Evolutionary conservation across 2,329 filamentous ascomycete species (phyloP).

Genomic region (Cyanodermella asteris): DNA sequence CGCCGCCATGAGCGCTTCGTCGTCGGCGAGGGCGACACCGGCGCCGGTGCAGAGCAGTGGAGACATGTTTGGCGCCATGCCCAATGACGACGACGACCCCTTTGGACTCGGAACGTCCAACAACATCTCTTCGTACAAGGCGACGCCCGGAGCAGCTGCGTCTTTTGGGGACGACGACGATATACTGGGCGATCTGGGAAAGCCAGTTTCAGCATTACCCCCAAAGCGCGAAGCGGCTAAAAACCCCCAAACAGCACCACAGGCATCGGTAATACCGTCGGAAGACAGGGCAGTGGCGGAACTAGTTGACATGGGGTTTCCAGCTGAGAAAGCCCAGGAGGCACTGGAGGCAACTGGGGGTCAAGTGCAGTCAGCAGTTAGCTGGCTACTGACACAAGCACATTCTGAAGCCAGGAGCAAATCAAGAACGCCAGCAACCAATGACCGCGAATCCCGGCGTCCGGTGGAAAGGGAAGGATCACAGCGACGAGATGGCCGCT

Average conservation of each 20-base stretch:
- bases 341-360: constrained; percentile 61
- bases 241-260: constrained; percentile 8
- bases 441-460: constrained; percentile 16
- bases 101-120: constrained; percentile 48
- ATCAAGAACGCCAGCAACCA: constrained; percentile 15
- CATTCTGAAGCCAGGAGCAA: constrained; percentile 66
- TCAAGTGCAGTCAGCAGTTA: constrained; percentile 69
- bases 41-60: constrained; percentile 8
- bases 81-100: constrained; percentile 56
- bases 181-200: constrained; percentile 37
- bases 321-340: constrained; percentile 56
- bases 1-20: constrained; percentile 20
- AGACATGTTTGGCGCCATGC: constrained; percentile 17
- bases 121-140: constrained; percentile 19
- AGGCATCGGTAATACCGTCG: constrained; percentile 15
- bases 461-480: constrained; percentile 2
- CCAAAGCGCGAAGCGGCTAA: constrained; percentile 9
- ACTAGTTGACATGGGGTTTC: constrained; percentile 86
- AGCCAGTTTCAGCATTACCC: constrained; percentile 32
- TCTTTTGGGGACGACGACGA: constrained; percentile 40
- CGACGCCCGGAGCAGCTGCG: neutral
- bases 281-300: constrained; percentile 69
- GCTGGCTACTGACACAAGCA: constrained; percentile 77
- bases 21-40: constrained; percentile 12
- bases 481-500: constrained; percentile 29